These are phyloP conservation scores for Ophidiomyces ophidiicola DNA, from an alignment of 2,329 filamentous ascomycete species.

Conservation along the genomic window DNA sequence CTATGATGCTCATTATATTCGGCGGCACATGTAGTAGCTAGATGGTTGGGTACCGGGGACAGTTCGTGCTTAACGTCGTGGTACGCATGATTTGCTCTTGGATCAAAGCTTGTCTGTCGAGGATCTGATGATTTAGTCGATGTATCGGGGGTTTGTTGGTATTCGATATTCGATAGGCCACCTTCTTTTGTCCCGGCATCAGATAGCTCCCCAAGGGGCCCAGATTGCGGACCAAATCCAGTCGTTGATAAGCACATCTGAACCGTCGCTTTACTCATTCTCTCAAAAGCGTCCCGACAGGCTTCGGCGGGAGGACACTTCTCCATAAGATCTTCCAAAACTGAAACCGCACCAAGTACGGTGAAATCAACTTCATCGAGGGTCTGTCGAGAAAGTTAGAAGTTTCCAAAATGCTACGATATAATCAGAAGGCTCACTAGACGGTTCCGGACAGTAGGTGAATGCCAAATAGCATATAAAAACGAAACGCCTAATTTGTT, in stretches of 20 bases:
- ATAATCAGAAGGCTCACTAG: slow-evolving; percentile 47
- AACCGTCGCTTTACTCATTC: slow-evolving; percentile 89
- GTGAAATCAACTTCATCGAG: slow-evolving; percentile 98
- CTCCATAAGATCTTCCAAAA: slow-evolving; percentile 79
- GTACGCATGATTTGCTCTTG: no score
- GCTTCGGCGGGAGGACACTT: slow-evolving; percentile 93
- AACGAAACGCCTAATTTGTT: slow-evolving; percentile 59
- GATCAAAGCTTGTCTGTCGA: no score
- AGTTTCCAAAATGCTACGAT: neutral
- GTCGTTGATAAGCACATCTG: slow-evolving; percentile 86
- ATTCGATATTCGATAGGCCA: neutral
- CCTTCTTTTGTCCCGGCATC: neutral
- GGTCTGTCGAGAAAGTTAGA: slow-evolving; percentile 37
- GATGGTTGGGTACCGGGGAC: no score
- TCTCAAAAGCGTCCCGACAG: slow-evolving; percentile 85
- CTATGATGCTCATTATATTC: no score
- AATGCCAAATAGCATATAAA: slow-evolving; percentile 95
- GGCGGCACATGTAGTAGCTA: no score
- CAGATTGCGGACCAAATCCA: slow-evolving; percentile 51
- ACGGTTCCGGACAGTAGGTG: slow-evolving; percentile 70
- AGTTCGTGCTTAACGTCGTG: no score
- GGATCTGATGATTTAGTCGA: no score
- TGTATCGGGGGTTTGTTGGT: neutral
- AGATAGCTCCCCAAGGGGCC: neutral
- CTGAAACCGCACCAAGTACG: slow-evolving; percentile 81